Base-by-base conservation (phyloP, 768 basidiomycete species). In the Collybia nuda region DNA sequence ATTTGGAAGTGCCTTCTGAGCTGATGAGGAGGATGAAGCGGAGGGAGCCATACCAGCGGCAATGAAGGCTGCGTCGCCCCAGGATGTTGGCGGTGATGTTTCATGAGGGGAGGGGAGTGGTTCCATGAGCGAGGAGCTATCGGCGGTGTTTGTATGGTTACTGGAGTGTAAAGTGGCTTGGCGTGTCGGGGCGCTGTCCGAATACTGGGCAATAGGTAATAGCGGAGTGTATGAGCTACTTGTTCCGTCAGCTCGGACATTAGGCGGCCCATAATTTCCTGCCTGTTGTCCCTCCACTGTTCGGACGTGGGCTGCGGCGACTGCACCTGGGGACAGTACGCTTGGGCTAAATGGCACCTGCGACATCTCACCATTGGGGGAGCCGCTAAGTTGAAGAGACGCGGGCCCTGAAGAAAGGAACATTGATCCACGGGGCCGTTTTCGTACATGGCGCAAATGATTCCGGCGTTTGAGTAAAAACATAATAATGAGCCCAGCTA, bases 351-450 rank as follows among this genome's bases (percentile, higher is more conserved):
- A 41, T 14, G 19, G 32, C 17, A 47, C 41, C 38, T 55, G 50
- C 22, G 24, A 15, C 54, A 55, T 55, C 24, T 45, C 46, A 35
- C 44, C 23, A 21, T 36, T 29, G 39, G 39, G 18, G 37, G 42
- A 47, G 36, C 11, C 38, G 32, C n/a, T n/a, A n/a, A 47, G 44
- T n/a, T 36, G 6, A 21, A 44, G 44, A 21, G 36, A 44, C 18
- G 26, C 24, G 14, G 47, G 24, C 14, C 49, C 40, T 6, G 55
- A 55, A 11, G 41, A 22, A 12, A 29, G 47, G 32, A 29, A 29
- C 32, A 44, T 54, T 21, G 44, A n/a, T 48, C 60, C 60, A 4
- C 54, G 58, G 2, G 60, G 60, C 22, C 37, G 53, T 32, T 55
- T 47, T 32, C 38, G 51, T 29, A 47, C n/a, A 9, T 54, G 47